Conservation (phyloP, 2,329 filamentous ascomycete species). For the Exophiala calicioides region DNA sequence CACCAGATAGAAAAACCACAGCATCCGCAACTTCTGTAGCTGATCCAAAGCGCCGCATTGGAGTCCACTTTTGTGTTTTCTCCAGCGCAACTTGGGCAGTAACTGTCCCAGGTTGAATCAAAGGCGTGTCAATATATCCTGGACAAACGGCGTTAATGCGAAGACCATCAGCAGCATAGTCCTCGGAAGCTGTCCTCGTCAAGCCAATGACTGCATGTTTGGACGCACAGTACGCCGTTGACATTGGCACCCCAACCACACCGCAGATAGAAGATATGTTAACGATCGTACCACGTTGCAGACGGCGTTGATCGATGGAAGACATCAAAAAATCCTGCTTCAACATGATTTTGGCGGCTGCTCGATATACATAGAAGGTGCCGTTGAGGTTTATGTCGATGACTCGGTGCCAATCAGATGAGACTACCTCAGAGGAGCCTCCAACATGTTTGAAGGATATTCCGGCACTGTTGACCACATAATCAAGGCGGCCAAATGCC, state of each 20-base stretch:
- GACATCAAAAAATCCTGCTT: conserved; percentile 45
- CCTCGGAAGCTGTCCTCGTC: conserved; percentile 58
- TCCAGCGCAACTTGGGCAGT: conserved; percentile 34
- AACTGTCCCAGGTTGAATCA: conserved; percentile 42
- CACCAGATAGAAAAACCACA: conserved; percentile 66
- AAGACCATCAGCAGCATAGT: conserved; percentile 50
- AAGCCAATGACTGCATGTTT: conserved; percentile 61
- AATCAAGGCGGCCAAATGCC: conserved; percentile 50
- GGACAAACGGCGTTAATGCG: conserved; percentile 37
- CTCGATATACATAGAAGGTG: conserved; percentile 45
- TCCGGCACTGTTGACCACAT: conserved; percentile 34
- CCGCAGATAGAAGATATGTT: conserved; percentile 45
- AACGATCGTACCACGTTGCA: conserved; percentile 51
- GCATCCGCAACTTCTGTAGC: conserved; percentile 59
- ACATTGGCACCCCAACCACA: conserved; percentile 39
- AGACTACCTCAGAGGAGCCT: conserved; percentile 28
- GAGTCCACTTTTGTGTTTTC: conserved; percentile 44
- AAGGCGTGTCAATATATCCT: conserved; percentile 50
- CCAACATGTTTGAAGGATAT: conserved; percentile 32
- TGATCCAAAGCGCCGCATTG: conserved; percentile 54
- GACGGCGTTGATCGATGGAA: conserved; percentile 34
- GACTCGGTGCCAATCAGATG: conserved; percentile 43
- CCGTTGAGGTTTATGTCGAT: conserved; percentile 48
- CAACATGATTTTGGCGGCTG: conserved; percentile 47
- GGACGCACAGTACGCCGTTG: conserved; percentile 43